These are phyloP conservation scores for Botrytis hyacinthi DNA, from an alignment of 2,329 filamentous ascomycete genomes.

Conservation along the genomic window DNA sequence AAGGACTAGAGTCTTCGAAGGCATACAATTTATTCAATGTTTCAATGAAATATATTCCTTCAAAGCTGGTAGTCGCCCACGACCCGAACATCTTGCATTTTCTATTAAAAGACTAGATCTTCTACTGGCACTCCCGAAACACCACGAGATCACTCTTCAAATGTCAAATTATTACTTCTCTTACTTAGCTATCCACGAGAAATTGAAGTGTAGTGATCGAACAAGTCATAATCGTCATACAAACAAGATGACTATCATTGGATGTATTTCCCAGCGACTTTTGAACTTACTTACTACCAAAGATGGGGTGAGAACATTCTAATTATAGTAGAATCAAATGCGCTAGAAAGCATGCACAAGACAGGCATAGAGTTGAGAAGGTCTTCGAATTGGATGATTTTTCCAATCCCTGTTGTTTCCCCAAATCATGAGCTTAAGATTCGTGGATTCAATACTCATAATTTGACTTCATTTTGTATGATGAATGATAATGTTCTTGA, in stretches of 20 bases:
- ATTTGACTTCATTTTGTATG: background rate
- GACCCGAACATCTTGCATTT: background rate
- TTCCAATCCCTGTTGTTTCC: background rate
- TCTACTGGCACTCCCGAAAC: background rate
- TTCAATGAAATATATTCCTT: background rate
- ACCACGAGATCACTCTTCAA: background rate
- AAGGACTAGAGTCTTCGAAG: too few relatives aligned
- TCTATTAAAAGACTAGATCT: background rate
- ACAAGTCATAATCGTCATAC: background rate
- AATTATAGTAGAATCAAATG: background rate
- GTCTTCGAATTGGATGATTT: background rate
- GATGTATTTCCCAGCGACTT: background rate
- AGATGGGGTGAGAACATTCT: rapidly evolving
- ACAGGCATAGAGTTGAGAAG: background rate
- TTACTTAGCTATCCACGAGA: background rate
- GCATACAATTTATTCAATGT: background rate
- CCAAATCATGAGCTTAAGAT: background rate
- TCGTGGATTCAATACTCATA: too few relatives aligned
- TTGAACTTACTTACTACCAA: background rate
- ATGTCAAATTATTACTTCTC: background rate
- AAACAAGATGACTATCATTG: background rate
- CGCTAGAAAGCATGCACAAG: background rate
- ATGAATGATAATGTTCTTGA: background rate
- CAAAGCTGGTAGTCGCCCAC: background rate
- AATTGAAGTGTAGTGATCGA: background rate